phyloP scores from a whole-genome alignment of 1,284 basidiomycete genomes.

The Melampsora americana region DNA sequence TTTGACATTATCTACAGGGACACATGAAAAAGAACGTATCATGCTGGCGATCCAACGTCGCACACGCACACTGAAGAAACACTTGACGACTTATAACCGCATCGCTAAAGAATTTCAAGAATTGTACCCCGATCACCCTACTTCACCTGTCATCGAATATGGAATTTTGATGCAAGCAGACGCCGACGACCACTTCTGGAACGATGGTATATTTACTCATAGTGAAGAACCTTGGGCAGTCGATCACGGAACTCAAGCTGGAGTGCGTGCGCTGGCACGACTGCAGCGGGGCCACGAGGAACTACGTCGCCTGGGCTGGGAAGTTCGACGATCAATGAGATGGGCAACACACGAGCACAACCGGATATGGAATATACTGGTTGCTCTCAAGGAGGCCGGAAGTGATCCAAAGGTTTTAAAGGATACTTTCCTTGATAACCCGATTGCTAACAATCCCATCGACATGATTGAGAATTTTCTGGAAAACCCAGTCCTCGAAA shows the following conservation, averaged over 20 bases:
- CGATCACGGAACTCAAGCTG: constrained; percentile 16
- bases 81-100: constrained; percentile 7
- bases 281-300: not conserved
- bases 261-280: constrained; percentile 11
- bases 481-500: constrained; percentile 2
- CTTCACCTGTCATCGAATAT: not conserved
- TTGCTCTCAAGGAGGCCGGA: not conserved
- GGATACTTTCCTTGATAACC: too few species aligned
- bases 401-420: too few species aligned
- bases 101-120: not conserved
- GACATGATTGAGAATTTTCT: not conserved
- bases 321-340: not conserved
- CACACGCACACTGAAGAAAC: not conserved
- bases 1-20: constrained; percentile 1
- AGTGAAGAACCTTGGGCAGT: constrained; percentile 13
- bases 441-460: not conserved
- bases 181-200: constrained; percentile 14
- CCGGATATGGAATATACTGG: constrained; percentile 2
- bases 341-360: constrained; percentile 9
- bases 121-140: not conserved
- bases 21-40: constrained; percentile 10
- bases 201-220: constrained; percentile 11
- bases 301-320: not conserved
- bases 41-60: not conserved
- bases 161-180: not conserved